Conservation (phyloP, 1,284 basidiomycete species). For the Cutaneotrichosporon sp. region DNA sequence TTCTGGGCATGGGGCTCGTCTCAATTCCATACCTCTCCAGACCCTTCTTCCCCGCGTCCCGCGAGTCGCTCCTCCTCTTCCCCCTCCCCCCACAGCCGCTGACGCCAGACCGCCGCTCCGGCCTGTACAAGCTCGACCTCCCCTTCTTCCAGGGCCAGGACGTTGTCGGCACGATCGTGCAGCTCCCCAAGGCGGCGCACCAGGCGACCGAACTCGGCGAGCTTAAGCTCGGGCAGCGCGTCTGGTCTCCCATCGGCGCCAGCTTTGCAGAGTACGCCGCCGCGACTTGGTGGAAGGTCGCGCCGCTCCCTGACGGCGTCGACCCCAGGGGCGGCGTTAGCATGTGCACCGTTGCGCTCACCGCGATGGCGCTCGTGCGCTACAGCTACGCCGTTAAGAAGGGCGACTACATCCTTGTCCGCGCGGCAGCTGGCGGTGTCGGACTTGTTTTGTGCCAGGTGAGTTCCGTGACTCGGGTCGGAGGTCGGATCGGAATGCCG, state of each 20-base stretch:
- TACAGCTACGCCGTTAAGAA: slow-evolving; percentile 78
- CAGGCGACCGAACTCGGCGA: slow-evolving; percentile 57
- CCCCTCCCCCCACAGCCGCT: background rate
- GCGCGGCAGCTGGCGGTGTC: slow-evolving; percentile 81
- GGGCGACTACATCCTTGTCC: slow-evolving; percentile 60
- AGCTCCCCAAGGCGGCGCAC: slow-evolving; percentile 56
- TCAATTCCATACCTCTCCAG: slow-evolving; percentile 25
- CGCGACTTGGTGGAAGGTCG: slow-evolving; percentile 64
- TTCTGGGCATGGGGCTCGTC: background rate
- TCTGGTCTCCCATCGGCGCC: slow-evolving; percentile 59
- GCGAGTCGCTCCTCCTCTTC: background rate
- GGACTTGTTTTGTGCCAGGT: slow-evolving; percentile 59
- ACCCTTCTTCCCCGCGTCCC: slow-evolving; percentile 32
- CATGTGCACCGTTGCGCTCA: slow-evolving; percentile 71
- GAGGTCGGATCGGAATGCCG: background rate
- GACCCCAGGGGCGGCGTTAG: slow-evolving; percentile 68
- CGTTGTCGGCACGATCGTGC: slow-evolving; percentile 57
- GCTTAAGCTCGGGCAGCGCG: slow-evolving; percentile 46
- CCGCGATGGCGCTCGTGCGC: slow-evolving; percentile 72
- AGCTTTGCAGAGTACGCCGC: slow-evolving; percentile 75
- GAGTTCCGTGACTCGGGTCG: slow-evolving; percentile 16
- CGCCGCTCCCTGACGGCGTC: slow-evolving; percentile 57
- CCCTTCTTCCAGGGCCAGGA: slow-evolving; percentile 61
- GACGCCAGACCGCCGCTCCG: background rate
- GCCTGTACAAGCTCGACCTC: slow-evolving; percentile 51